phyloP scores from a whole-genome alignment of 2,329 filamentous ascomycete species.

The Rhynchosporium secalis region DNA sequence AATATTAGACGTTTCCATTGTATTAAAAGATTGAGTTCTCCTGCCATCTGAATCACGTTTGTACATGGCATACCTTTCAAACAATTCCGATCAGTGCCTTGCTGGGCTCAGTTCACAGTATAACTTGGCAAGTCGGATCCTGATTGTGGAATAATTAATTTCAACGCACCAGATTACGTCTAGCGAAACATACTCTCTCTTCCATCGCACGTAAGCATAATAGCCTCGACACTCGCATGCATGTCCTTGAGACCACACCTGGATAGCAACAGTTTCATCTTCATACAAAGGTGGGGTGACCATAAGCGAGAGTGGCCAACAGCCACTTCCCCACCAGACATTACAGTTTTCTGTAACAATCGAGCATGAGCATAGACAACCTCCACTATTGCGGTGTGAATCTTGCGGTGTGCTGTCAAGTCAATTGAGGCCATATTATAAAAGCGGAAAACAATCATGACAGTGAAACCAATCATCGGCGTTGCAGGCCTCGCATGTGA shows the following conservation, averaged over 20 bases:
- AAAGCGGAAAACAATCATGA: constrained; percentile 28
- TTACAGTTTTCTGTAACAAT: neutral
- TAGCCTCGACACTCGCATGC: too few relatives aligned
- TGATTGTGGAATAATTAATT: neutral
- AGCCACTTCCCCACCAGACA: constrained; percentile 8
- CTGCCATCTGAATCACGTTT: too few relatives aligned
- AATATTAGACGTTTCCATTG: neutral
- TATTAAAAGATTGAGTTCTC: constrained; percentile 27
- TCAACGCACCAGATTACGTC: too few relatives aligned
- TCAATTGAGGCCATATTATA: neutral
- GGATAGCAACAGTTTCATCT: neutral
- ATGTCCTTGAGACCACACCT: neutral
- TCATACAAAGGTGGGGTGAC: neutral
- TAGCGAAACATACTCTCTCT: too few relatives aligned
- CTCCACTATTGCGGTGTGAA: too few relatives aligned
- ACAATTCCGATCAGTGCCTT: neutral
- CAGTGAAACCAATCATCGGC: constrained; percentile 46
- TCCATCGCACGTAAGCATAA: too few relatives aligned
- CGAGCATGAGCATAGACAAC: neutral
- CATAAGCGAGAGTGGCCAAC: constrained; percentile 3
- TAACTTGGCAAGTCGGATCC: neutral
- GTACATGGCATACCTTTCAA: neutral
- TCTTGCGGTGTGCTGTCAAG: neutral
- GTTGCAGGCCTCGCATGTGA: constrained; percentile 55
- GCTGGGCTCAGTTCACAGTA: neutral